Percentiles rank a stretch among this genome's conserved stretches.
These are phyloP conservation scores for Ocimum tenuiflorum DNA, from an alignment of 257 asterid species.

Conservation along the genomic window DNA sequence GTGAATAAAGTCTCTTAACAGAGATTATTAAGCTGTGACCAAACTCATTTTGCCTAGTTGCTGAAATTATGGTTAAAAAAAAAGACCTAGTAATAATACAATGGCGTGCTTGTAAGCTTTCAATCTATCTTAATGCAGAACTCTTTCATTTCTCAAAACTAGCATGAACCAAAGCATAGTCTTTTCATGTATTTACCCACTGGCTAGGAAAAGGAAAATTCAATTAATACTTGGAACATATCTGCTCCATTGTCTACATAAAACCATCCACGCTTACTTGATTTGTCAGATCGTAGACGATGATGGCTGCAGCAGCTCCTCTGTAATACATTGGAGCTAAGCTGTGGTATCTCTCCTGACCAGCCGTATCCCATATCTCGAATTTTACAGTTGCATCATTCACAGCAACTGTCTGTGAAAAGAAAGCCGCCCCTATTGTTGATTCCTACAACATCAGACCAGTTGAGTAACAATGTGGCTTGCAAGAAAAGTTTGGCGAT, in stretches of 20 bases:
- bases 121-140: neutral
- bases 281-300: slow-evolving; percentile 69
- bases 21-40: no score
- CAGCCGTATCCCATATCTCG: slow-evolving; percentile 86
- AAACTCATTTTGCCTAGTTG: neutral
- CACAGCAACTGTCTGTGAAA: slow-evolving; percentile 75
- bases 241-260: neutral
- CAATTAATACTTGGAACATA: neutral
- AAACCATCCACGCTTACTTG: slow-evolving; percentile 31
- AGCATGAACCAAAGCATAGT: neutral
- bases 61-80: neutral
- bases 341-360: slow-evolving; percentile 87
- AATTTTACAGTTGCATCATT: slow-evolving; percentile 71
- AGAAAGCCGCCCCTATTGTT: slow-evolving; percentile 77
- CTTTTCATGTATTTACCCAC: neutral
- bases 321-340: slow-evolving; percentile 82
- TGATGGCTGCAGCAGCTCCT: slow-evolving; percentile 82
- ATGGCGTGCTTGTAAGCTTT: neutral
- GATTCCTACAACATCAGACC: slow-evolving; percentile 51
- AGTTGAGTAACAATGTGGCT: slow-evolving; percentile 5
- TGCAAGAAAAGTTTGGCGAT: neutral
- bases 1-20: neutral
- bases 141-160: neutral
- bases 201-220: neutral
- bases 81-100: neutral